Evolutionary conservation across 306 rosid genomes (phyloP).

Genomic region (Corylus heterophylla): DNA sequence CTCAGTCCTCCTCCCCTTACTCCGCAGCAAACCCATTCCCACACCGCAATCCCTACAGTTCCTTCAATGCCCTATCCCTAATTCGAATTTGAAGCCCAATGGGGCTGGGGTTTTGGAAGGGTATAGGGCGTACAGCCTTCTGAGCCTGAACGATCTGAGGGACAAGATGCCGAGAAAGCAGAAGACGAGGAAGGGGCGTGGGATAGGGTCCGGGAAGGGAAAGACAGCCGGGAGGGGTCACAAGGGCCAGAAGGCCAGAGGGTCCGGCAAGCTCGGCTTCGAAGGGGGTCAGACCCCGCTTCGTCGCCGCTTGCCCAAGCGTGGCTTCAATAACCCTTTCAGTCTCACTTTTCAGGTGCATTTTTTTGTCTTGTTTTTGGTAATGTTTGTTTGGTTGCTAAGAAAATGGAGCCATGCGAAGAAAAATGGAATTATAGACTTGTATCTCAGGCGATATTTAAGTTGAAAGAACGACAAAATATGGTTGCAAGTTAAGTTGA

Average conservation of each 20-base stretch:
- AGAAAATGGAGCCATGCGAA: background rate
- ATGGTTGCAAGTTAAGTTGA: background rate
- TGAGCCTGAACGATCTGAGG: constrained; percentile 87
- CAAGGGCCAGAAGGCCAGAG: constrained; percentile 95
- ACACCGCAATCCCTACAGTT: constrained; percentile 11
- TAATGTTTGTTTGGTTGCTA: constrained; percentile 12
- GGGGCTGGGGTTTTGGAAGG: constrained; percentile 30
- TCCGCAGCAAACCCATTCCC: constrained; percentile 15
- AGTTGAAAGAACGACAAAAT: too few relatives aligned
- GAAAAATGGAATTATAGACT: background rate
- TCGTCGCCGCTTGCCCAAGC: constrained; percentile 86
- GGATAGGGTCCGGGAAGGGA: constrained; percentile 97
- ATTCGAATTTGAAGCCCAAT: background rate
- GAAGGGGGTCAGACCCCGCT: constrained; percentile 99
- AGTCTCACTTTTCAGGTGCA: constrained; percentile 88
- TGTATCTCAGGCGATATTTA: background rate
- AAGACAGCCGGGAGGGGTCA: constrained; percentile 99
- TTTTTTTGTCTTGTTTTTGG: background rate
- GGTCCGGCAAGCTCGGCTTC: constrained; percentile 79
- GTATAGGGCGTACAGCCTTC: constrained; percentile 73
- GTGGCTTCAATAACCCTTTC: constrained; percentile 90
- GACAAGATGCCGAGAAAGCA: constrained; percentile 86
- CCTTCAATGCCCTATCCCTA: constrained; percentile 15
- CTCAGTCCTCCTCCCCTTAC: constrained; percentile 16
- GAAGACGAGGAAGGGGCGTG: constrained; percentile 90